A percentile compares a stretch with the other conserved stretches of the same genome.
These are phyloP conservation scores for Ganoderma meredithae DNA, from an alignment of 1,284 basidiomycete genomes.

Conservation along the genomic window DNA sequence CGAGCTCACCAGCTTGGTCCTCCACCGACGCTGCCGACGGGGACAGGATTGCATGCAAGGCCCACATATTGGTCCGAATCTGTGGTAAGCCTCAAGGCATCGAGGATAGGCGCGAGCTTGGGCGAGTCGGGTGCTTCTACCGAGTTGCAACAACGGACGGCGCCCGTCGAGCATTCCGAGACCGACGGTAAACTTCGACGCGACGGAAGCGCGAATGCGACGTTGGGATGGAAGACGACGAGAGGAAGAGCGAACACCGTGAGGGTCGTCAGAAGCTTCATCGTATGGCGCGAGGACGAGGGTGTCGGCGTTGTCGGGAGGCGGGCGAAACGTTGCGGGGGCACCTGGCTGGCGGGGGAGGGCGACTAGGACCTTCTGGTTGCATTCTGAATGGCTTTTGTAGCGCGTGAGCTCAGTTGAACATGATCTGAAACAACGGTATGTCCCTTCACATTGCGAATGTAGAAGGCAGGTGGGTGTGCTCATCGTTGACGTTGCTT, in stretches of 20 bases:
- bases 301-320: neutral
- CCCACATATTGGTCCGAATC: slow-evolving; percentile 35
- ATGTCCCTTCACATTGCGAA: neutral
- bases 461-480: neutral
- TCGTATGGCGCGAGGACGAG: slow-evolving; percentile 13
- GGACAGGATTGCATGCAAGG: slow-evolving; percentile 38
- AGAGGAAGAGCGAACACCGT: slow-evolving; percentile 18
- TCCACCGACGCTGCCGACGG: slow-evolving; percentile 31
- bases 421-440: slow-evolving; percentile 1
- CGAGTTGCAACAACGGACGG: slow-evolving; percentile 33
- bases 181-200: neutral
- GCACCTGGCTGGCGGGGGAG: neutral
- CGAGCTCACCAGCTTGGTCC: slow-evolving; percentile 32
- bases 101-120: slow-evolving; percentile 23
- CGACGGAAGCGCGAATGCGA: slow-evolving; percentile 21
- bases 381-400: neutral
- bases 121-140: slow-evolving; percentile 26
- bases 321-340: neutral
- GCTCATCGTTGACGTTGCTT: neutral
- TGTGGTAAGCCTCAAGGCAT: slow-evolving; percentile 30
- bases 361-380: neutral
- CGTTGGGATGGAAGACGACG: slow-evolving; percentile 18
- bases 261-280: slow-evolving; percentile 16
- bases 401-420: neutral
- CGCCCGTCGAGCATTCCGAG: slow-evolving; percentile 33